A percentile compares a stretch with the other conserved stretches of the same genome.
phyloP scores from a whole-genome alignment of 129 eudicot species.

The Logfia minima region DNA sequence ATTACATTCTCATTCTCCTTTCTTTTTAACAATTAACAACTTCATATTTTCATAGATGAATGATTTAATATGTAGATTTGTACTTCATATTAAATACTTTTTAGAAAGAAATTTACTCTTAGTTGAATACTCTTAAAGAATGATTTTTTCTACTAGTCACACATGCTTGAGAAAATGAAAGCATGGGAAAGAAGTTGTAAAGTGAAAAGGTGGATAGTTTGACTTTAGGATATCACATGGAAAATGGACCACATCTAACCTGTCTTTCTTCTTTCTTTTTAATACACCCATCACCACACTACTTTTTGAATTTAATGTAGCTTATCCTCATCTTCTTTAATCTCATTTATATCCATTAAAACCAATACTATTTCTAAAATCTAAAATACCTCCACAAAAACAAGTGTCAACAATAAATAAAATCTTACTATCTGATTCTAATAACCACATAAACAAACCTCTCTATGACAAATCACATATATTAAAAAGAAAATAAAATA shows the following conservation, averaged over 20 bases:
- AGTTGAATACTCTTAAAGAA: too few relatives aligned
- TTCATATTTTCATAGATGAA: too few relatives aligned
- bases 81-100: too few relatives aligned
- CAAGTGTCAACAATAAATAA: too few relatives aligned
- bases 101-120: too few relatives aligned
- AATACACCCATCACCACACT: slow-evolving; percentile 27
- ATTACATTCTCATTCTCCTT: neutral
- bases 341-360: neutral
- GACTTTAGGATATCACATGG: slow-evolving; percentile 38
- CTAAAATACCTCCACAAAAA: too few relatives aligned
- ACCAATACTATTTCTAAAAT: too few relatives aligned
- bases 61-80: too few relatives aligned
- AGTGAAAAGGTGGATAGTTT: slow-evolving; percentile 31
- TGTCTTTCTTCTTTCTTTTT: slow-evolving; percentile 19
- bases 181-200: slow-evolving; percentile 35
- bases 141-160: neutral
- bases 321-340: neutral
- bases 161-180: slow-evolving; percentile 20
- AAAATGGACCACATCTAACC: slow-evolving; percentile 37
- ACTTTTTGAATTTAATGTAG: slow-evolving; percentile 46
- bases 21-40: too few relatives aligned
- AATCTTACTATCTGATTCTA: too few relatives aligned
- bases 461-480: neutral
- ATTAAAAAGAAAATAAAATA: too few relatives aligned
- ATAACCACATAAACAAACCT: neutral